A percentile compares a stretch with the other conserved stretches of the same genome.
These are phyloP conservation scores for Aspergillus bridgeri DNA, from an alignment of 495 filamentous ascomycete genomes.

Conservation along the genomic window DNA sequence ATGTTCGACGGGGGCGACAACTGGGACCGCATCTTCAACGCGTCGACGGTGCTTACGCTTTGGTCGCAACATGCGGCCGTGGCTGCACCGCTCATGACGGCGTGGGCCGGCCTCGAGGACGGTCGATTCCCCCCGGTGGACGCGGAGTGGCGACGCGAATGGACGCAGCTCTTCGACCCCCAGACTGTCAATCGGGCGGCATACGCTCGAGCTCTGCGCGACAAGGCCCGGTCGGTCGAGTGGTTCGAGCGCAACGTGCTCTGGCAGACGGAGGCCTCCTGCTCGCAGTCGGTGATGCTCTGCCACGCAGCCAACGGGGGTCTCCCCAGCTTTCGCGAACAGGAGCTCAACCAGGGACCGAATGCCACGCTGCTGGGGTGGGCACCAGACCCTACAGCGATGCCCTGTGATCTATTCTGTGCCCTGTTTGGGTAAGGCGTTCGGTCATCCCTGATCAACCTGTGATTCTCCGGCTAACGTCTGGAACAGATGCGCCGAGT, in stretches of 20 bases:
- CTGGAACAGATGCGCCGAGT: slow-evolving; percentile 23
- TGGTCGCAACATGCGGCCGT: slow-evolving; percentile 1
- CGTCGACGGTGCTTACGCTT: neutral
- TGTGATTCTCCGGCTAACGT: no score
- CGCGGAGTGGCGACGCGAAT: slow-evolving; percentile 8
- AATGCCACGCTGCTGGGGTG: slow-evolving; percentile 3
- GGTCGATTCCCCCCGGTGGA: slow-evolving; percentile 9
- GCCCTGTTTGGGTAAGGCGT: slow-evolving; percentile 3
- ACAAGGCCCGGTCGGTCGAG: neutral
- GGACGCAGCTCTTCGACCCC: neutral
- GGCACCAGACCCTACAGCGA: neutral
- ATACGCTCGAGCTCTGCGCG: neutral
- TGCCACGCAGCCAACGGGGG: slow-evolving; percentile 1
- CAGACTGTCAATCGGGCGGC: neutral
- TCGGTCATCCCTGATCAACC: neutral
- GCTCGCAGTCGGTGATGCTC: slow-evolving; percentile 3
- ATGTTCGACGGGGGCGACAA: neutral
- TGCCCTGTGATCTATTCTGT: slow-evolving; percentile 2
- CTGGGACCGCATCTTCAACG: neutral
- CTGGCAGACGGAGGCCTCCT: neutral
- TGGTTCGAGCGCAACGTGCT: slow-evolving; percentile 5
- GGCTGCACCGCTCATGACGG: neutral
- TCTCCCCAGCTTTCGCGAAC: slow-evolving; percentile 4
- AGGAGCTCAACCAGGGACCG: slow-evolving; percentile 5
- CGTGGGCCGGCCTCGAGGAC: neutral